Conservation (phyloP, 768 basidiomycete species). For the Tubosaeta sp. region DNA sequence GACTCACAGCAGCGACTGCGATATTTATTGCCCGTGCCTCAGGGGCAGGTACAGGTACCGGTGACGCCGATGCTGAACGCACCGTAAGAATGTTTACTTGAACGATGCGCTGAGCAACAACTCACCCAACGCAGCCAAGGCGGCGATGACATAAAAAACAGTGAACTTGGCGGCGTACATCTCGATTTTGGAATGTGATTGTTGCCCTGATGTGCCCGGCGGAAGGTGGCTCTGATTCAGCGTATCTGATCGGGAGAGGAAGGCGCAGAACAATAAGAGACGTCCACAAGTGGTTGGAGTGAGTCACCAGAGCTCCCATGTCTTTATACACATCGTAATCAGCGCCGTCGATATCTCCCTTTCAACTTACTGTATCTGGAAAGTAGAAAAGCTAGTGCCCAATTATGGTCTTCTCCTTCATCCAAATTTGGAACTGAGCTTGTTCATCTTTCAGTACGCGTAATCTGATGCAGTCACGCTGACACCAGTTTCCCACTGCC, state of each 20-base stretch:
- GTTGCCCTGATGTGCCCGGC: conserved; percentile 23
- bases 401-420: conserved; percentile 21
- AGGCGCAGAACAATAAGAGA: conserved; percentile 31
- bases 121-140: conserved; percentile 25
- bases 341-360: conserved; percentile 5
- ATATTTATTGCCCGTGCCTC: conserved; percentile 1
- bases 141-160: conserved; percentile 28
- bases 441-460: conserved; percentile 24
- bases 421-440: conserved; percentile 26
- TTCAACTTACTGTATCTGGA: conserved; percentile 28
- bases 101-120: neutral
- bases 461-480: neutral
- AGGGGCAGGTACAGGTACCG: conserved; percentile 18
- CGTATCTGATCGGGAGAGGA: conserved; percentile 1
- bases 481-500: neutral
- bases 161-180: conserved; percentile 28
- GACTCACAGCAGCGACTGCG: conserved; percentile 19
- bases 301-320: conserved; percentile 6
- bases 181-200: conserved; percentile 20
- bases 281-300: conserved; percentile 14
- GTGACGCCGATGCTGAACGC: conserved; percentile 25
- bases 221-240: neutral
- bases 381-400: conserved; percentile 15
- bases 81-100: neutral
- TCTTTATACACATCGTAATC: conserved; percentile 24